Evolutionary conservation across 2,329 filamentous ascomycete genomes (phyloP), one percentile per base, ranked within the genome.

Genomic region (Pseudocercospora crystallina): DNA sequence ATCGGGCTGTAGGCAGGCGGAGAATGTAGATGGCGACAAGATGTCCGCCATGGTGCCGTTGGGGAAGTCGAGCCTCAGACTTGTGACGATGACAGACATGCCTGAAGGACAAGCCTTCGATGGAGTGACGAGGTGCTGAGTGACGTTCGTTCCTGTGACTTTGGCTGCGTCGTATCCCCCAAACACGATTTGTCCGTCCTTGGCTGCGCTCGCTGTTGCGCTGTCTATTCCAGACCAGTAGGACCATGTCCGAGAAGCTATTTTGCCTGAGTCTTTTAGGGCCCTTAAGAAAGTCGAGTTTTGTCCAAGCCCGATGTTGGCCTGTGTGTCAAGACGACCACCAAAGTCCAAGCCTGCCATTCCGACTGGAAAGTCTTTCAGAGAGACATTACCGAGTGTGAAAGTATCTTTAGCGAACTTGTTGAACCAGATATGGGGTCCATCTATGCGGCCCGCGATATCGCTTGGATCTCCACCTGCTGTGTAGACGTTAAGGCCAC

Each of bases 111-210:
- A 65, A 9, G 17, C 31, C 8, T 43, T 11, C 2, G 50, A 37
- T 7, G 49, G 20, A 5, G 34, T 41, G 3, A 51, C 14, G 9
- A 61, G 41, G 4, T 37, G 37, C 29, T 53, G 34, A 1, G 63
- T 67, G 31, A 60, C 48, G 17, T 62, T 63, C 12, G 29, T 12
- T 8, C 65, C 65, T 1, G 33, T 51, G 2, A 58, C 53, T 40
- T 67, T 67, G 12, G 63, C 65, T 10, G 51, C 48, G 47, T 68
- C 65, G 44, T 65, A 64, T 13, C 65, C 65, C 10, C 65, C 65
- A 17, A 68, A 53, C 5, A 66, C 59, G 8, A 67, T 40, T 29
- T 45, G 57, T 8, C 65, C 65, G 42, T 67, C 58, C 48, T 58
- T 60, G 17, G 58, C 50, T n/a, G 40, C 39, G 5, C 40, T 17